Evolutionary conservation across 495 filamentous ascomycete species (phyloP).

Genomic region (Penicillium atrosanguineum): DNA sequence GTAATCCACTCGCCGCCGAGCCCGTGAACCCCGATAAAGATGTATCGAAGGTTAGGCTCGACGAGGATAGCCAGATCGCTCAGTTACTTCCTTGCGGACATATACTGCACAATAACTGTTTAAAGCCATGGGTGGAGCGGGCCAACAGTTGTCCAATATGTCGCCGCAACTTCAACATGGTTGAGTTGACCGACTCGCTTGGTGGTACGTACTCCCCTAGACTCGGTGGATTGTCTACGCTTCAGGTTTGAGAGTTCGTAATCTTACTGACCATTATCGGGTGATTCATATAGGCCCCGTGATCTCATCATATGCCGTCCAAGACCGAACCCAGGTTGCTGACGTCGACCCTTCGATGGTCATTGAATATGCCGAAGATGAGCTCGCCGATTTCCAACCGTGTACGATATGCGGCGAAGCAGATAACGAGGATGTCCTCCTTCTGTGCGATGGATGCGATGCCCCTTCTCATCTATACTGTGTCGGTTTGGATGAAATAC

Average conservation of each 20-base stretch:
- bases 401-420: conserved; percentile 77
- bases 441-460: conserved; percentile 88
- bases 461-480: conserved; percentile 82
- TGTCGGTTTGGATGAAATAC: conserved; percentile 71
- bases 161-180: conserved; percentile 82
- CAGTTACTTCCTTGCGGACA: conserved; percentile 77
- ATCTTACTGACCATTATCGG: neutral
- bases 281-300: conserved; percentile 54
- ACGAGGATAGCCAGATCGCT: conserved; percentile 55
- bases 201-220: conserved; percentile 60
- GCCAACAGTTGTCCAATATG: conserved; percentile 98
- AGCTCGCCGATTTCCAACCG: conserved; percentile 58
- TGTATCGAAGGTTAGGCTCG: conserved; percentile 30
- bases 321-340: conserved; percentile 84
- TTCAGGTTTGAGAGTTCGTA: neutral
- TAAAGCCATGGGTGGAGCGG: conserved; percentile 89
- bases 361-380: conserved; percentile 69
- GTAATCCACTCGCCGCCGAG: conserved; percentile 46
- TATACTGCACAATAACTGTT: conserved; percentile 84
- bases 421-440: conserved; percentile 74
- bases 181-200: conserved; percentile 73
- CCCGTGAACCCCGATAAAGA: conserved; percentile 43
- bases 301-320: conserved; percentile 77
- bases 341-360: conserved; percentile 82
- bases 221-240: neutral